Evolutionary conservation across 768 basidiomycete genomes (phyloP).

Genomic region (Xerocomus spinulosus): DNA sequence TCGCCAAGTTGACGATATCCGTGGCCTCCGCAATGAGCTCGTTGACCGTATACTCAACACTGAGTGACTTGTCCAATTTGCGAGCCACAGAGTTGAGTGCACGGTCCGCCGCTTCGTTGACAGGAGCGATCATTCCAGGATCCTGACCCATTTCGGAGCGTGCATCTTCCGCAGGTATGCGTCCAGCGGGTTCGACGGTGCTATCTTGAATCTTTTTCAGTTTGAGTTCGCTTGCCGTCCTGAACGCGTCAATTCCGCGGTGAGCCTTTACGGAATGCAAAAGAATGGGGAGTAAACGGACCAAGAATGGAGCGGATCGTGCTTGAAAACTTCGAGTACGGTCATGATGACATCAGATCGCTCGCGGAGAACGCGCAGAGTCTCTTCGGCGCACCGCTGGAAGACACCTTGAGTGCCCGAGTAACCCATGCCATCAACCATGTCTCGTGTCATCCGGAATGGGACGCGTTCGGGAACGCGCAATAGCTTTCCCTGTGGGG

Average conservation of each 20-base stretch:
- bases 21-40: constrained; percentile 87
- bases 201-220: constrained; percentile 57
- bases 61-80: constrained; percentile 81
- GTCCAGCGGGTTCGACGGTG: constrained; percentile 25
- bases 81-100: constrained; percentile 74
- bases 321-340: constrained; percentile 93
- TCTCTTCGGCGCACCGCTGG: constrained; percentile 92
- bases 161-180: constrained; percentile 20
- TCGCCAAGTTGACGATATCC: constrained; percentile 66
- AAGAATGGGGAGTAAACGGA: constrained; percentile 30
- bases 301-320: constrained; percentile 95
- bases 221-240: constrained; percentile 78
- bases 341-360: constrained; percentile 88
- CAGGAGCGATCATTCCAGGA: constrained; percentile 56
- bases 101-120: constrained; percentile 86
- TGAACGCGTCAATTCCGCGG: constrained; percentile 25
- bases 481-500: constrained; percentile 68
- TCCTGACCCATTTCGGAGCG: constrained; percentile 53
- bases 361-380: constrained; percentile 82
- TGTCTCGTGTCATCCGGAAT: constrained; percentile 90
- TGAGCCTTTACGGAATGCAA: not conserved
- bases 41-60: constrained; percentile 91
- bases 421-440: constrained; percentile 91
- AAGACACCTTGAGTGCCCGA: constrained; percentile 92
- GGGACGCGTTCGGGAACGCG: constrained; percentile 84